Base-by-base conservation (phyloP, 306 rosid species). In the Fragaria iinumae region DNA sequence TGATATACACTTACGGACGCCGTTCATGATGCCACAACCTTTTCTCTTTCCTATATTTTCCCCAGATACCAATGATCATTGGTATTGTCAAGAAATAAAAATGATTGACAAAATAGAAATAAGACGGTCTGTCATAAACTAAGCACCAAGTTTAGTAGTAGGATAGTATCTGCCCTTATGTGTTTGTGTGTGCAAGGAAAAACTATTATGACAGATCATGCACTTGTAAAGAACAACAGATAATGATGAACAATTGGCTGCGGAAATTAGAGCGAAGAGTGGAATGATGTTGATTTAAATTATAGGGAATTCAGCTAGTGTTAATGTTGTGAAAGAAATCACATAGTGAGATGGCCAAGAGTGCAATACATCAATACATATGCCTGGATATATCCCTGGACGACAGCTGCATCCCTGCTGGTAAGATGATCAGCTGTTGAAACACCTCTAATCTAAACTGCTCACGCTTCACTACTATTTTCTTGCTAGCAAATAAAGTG, bases 391-490 rank as follows among this genome's bases (percentile, higher is more conserved):
- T 23, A 41, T 16, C 16, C 53, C 41, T 12, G 12, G 50, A 52
- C 41, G 17, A 56, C 34, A 11, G 34, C 4, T 59, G 27, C 59
- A 60, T 59, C 27, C 11, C 25, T 11, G 18, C 52, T 13, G 52
- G 25, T 25, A 44, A 74, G 69, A 25, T 62, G 78, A 74, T 62
- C 70, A 74, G 13, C 38, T 29, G 34, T 44, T 44, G n/a, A 60
- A 44, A 36, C 25, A 32, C 50, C 18, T 36, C 32, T 2, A 21
- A 27, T 60, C 4, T 29, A 44, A 60, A 38, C 36, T 74, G 48
- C 45, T 74, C 44, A 5, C 13, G 8, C 69, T 57, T 56, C 52
- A 27, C 20, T 57, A 59, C 12, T 18, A 60, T 25, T 74, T 60
- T 52, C 18, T 74, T 11, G 2, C 2, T 44, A 52, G 1, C 39